A percentile compares a stretch with the other conserved stretches of the same genome.
Conservation (phyloP, 148 eudicot species). For the Limonium bicolor region DNA sequence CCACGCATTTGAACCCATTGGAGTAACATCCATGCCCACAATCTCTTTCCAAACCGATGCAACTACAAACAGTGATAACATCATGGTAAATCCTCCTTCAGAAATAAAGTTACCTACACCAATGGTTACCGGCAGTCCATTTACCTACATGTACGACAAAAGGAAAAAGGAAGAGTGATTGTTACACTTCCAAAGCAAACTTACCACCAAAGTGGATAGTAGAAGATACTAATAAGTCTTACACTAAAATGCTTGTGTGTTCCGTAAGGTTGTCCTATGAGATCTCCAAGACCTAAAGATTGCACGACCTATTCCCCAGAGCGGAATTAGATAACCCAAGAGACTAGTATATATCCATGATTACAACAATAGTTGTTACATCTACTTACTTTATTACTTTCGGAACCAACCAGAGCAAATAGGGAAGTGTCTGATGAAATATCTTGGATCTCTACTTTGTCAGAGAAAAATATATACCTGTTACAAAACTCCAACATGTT, state of each 20-base stretch:
- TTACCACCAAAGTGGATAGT: too few relatives aligned
- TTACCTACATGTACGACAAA: constrained; percentile 25
- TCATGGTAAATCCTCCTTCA: constrained; percentile 44
- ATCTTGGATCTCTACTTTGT: constrained; percentile 64
- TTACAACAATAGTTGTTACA: too few relatives aligned
- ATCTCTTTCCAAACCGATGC: constrained; percentile 39
- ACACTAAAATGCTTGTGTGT: constrained; percentile 49
- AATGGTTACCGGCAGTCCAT: constrained; percentile 59
- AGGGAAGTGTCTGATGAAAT: constrained; percentile 38
- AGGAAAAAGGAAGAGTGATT: neutral
- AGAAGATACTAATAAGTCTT: too few relatives aligned
- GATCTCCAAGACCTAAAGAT: constrained; percentile 37
- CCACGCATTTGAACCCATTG: constrained; percentile 55
- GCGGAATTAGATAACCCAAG: too few relatives aligned
- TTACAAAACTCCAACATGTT: constrained; percentile 9
- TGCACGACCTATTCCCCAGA: constrained; percentile 38
- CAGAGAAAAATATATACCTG: constrained; percentile 62
- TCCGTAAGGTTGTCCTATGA: constrained; percentile 57
- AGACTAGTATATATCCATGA: neutral
- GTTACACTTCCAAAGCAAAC: too few relatives aligned
- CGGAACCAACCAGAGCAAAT: constrained; percentile 50
- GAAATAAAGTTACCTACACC: constrained; percentile 45
- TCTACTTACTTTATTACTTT: constrained; percentile 36
- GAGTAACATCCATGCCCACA: constrained; percentile 26
- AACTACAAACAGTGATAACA: constrained; percentile 53